Conservation (phyloP, 2,329 filamentous ascomycete genomes). For the Teratosphaeria viscida region DNA sequence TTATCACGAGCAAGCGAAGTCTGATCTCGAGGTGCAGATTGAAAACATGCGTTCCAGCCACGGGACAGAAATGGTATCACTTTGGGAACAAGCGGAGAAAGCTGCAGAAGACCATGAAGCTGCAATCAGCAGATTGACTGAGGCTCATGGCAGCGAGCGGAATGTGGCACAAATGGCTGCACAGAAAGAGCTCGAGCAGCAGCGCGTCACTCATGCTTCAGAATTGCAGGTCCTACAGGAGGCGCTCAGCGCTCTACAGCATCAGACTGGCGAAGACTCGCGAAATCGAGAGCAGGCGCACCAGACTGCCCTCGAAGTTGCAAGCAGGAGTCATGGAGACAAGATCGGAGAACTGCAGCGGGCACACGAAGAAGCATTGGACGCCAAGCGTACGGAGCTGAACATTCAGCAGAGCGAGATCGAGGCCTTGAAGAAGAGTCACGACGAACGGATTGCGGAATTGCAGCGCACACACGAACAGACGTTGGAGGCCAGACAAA, state of each 20-base stretch:
- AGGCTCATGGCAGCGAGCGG: slow-evolving; percentile 2
- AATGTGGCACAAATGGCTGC: neutral
- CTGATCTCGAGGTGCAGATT: slow-evolving; percentile 1
- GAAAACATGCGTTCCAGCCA: neutral
- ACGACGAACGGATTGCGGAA: neutral
- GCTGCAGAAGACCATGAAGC: slow-evolving; percentile 3
- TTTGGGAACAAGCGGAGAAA: neutral
- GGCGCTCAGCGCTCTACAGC: slow-evolving; percentile 1
- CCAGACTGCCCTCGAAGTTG: neutral
- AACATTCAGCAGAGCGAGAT: neutral
- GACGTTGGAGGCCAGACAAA: neutral
- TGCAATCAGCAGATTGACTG: neutral
- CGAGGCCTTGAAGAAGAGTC: neutral
- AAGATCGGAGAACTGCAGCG: neutral
- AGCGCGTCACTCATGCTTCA: slow-evolving; percentile 1
- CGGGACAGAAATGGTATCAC: neutral
- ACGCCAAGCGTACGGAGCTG: neutral
- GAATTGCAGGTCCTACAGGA: slow-evolving; percentile 1
- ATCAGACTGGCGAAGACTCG: slow-evolving; percentile 1
- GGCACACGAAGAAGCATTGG: neutral
- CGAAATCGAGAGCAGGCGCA: neutral
- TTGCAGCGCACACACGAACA: neutral
- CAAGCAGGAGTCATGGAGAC: neutral
- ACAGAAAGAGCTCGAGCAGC: slow-evolving; percentile 4
- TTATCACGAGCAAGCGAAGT: neutral